phyloP scores from a whole-genome alignment of 257 asterid species.

The Echites panduratus region DNA sequence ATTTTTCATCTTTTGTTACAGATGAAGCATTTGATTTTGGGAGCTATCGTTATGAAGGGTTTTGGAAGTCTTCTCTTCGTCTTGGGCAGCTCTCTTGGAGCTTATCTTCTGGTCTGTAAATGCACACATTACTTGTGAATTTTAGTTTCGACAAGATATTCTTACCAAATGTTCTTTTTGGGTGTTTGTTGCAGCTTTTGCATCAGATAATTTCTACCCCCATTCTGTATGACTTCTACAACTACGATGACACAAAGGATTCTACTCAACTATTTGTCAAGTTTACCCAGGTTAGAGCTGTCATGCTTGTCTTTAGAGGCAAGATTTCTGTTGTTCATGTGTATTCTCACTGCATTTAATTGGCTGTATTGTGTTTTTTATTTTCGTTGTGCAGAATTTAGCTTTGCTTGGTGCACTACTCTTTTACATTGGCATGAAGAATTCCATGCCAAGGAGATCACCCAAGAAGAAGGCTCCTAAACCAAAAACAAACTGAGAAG shows the following conservation, averaged over 20 bases:
- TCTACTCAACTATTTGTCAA: constrained; percentile 59
- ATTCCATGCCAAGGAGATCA: constrained; percentile 71
- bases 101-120: constrained; percentile 58
- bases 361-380: constrained; percentile 1
- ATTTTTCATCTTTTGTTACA: constrained; percentile 23
- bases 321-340: background rate
- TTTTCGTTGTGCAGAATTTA: constrained; percentile 51
- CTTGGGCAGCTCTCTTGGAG: constrained; percentile 83
- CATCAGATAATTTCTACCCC: constrained; percentile 74
- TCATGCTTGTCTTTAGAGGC: background rate
- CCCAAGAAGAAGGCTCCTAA: constrained; percentile 68
- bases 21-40: constrained; percentile 72
- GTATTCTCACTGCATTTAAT: background rate
- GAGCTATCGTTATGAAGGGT: constrained; percentile 61
- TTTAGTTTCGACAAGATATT: background rate
- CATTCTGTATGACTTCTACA: constrained; percentile 85
- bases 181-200: constrained; percentile 43
- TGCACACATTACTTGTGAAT: background rate
- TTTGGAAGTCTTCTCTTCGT: constrained; percentile 81
- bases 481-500: constrained; percentile 57
- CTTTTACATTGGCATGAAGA: constrained; percentile 89
- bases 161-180: constrained; percentile 1
- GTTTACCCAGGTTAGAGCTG: constrained; percentile 81
- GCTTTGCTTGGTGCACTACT: constrained; percentile 78
- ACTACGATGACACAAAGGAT: constrained; percentile 80